A percentile compares a stretch with the other conserved stretches of the same genome.
Evolutionary conservation across 2,329 filamentous ascomycete species (phyloP).

Genomic region (Epichloe elymi): DNA sequence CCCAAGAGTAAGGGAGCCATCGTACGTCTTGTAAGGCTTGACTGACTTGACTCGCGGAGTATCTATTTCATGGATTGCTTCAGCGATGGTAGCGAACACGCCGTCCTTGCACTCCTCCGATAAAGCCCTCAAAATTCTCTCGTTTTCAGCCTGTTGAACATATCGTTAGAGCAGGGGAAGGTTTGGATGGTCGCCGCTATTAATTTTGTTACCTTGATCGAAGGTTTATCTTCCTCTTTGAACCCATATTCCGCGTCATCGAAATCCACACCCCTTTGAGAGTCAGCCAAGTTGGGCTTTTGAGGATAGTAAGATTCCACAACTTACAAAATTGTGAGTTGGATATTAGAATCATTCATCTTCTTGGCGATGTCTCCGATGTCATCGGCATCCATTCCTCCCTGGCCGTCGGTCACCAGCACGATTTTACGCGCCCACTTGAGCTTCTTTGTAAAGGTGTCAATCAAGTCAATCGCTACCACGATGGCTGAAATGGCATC

Average conservation of each 20-base stretch:
- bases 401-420: constrained; percentile 71
- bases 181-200: not conserved
- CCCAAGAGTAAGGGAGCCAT: constrained; percentile 68
- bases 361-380: constrained; percentile 57
- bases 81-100: constrained; percentile 68
- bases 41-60: constrained; percentile 63
- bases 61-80: constrained; percentile 70
- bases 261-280: constrained; percentile 76
- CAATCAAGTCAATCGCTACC: constrained; percentile 77
- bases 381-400: constrained; percentile 58
- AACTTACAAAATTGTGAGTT: constrained; percentile 64
- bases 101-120: constrained; percentile 55
- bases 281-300: not conserved
- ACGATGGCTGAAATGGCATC: constrained; percentile 84
- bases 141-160: constrained; percentile 42
- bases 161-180: not conserved
- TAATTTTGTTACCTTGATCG: constrained; percentile 43
- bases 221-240: constrained; percentile 78
- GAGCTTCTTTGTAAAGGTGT: constrained; percentile 62
- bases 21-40: constrained; percentile 67
- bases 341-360: constrained; percentile 63
- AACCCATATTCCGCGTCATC: constrained; percentile 81
- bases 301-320: not conserved
- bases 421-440: constrained; percentile 74
- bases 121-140: constrained; percentile 51